Evolutionary conservation across 306 rosid species (phyloP).

Genomic region (Gastrolobium villosum): DNA sequence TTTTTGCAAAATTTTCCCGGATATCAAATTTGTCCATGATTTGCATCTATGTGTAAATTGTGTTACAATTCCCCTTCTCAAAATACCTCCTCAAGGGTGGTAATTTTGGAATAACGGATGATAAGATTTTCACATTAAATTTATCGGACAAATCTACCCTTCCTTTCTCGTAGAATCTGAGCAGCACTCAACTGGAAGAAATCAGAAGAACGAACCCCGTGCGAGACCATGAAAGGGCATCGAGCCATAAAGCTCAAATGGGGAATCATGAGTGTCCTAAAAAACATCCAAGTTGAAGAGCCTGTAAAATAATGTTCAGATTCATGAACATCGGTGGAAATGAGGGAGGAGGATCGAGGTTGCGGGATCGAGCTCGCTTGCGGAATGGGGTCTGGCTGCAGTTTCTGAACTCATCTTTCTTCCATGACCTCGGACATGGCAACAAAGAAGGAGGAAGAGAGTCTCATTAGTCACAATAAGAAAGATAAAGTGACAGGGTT

Average conservation of each 20-base stretch:
- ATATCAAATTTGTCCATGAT: no score
- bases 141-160: no score
- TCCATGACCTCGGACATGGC: conserved; percentile 78
- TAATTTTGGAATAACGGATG: no score
- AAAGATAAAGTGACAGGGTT: no score
- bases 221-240: conserved; percentile 94
- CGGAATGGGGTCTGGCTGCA: conserved; percentile 96
- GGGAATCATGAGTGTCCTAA: conserved; percentile 82
- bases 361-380: conserved; percentile 83
- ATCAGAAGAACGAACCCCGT: conserved; percentile 88
- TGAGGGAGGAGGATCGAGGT: conserved; percentile 67
- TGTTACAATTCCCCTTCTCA: no score
- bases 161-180: no score
- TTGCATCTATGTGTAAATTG: no score
- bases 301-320: conserved; percentile 94
- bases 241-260: conserved; percentile 91
- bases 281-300: conserved; percentile 91
- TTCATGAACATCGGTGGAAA: conserved; percentile 67
- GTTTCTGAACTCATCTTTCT: conserved; percentile 87
- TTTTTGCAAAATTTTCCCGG: no score
- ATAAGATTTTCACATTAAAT: no score
- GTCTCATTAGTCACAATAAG: no score
- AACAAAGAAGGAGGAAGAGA: conserved; percentile 55
- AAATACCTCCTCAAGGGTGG: no score
- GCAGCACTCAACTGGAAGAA: conserved; percentile 97